Conservation (phyloP, 2,329 filamentous ascomycete species). For the Dothistroma septosporum region DNA sequence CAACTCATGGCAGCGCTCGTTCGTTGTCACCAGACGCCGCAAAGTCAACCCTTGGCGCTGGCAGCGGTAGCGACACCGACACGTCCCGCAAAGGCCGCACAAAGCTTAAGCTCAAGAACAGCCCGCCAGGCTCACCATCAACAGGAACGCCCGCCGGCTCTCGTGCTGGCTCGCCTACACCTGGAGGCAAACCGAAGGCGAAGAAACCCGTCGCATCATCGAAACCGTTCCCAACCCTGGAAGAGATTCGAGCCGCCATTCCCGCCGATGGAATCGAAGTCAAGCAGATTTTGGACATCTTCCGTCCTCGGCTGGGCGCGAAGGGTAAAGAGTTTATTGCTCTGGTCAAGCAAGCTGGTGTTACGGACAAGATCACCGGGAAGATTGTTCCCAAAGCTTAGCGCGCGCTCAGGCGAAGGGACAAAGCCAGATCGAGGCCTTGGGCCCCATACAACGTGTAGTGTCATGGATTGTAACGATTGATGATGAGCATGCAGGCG, state of each 20-base stretch:
- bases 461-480: too few species aligned
- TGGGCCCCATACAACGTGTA: too few species aligned
- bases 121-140: slow-evolving; percentile 43
- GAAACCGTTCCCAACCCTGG: slow-evolving; percentile 38
- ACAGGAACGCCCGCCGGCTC: slow-evolving; percentile 32
- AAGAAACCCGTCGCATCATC: slow-evolving; percentile 5
- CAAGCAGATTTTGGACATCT: slow-evolving; percentile 38
- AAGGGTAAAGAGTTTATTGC: slow-evolving; percentile 40
- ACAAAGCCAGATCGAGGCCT: too few species aligned
- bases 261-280: slow-evolving; percentile 44
- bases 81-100: slow-evolving; percentile 60
- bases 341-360: slow-evolving; percentile 40
- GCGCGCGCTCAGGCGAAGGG: not conserved
- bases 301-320: slow-evolving; percentile 40
- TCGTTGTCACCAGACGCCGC: slow-evolving; percentile 24
- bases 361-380: slow-evolving; percentile 24
- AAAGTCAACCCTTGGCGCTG: slow-evolving; percentile 38
- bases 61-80: slow-evolving; percentile 68
- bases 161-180: slow-evolving; percentile 33
- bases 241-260: slow-evolving; percentile 44
- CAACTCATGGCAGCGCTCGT: slow-evolving; percentile 20
- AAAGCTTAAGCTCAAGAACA: slow-evolving; percentile 52
- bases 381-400: slow-evolving; percentile 25
- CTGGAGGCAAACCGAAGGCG: slow-evolving; percentile 14
- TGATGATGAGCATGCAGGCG: too few species aligned